Evolutionary conservation across 768 basidiomycete species (phyloP).

Genomic region (Russula brevipes): DNA sequence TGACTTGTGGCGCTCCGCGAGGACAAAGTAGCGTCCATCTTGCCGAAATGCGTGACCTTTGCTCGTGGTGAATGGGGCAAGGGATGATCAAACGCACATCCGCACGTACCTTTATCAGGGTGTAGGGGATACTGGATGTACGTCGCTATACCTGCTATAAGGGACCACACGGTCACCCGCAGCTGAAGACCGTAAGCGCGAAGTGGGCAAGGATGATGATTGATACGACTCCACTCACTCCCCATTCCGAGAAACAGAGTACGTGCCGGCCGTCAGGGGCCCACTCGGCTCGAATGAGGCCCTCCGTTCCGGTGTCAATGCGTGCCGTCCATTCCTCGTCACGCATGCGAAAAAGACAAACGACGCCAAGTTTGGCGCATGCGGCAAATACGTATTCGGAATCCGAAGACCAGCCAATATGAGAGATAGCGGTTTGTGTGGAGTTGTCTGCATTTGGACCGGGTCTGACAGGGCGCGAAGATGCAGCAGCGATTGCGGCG

Average conservation of each 20-base stretch:
- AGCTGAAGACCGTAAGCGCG: conserved; percentile 44
- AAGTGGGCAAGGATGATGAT: neutral
- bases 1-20: conserved; percentile 86
- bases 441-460: conserved; percentile 28
- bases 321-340: conserved; percentile 75
- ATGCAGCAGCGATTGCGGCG: conserved; percentile 35
- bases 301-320: conserved; percentile 78
- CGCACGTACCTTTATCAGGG: conserved; percentile 60
- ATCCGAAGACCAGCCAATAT: conserved; percentile 82
- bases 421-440: conserved; percentile 52
- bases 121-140: conserved; percentile 85
- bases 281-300: conserved; percentile 86
- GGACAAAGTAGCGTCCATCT: conserved; percentile 77
- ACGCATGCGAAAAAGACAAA: conserved; percentile 72
- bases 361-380: conserved; percentile 63
- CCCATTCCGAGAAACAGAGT: conserved; percentile 90
- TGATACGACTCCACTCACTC: conserved; percentile 50
- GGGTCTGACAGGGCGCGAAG: conserved; percentile 33
- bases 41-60: conserved; percentile 72
- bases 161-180: conserved; percentile 81
- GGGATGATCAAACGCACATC: conserved; percentile 1
- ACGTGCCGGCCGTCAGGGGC: conserved; percentile 78
- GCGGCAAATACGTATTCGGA: conserved; percentile 83
- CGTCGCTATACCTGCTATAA: conserved; percentile 66
- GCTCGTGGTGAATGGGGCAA: conserved; percentile 1